Percentiles rank a stretch among this genome's conserved stretches.
These are phyloP conservation scores for Sungouiozyma intestinalis DNA, from an alignment of 805 yeast species.

Conservation along the genomic window DNA sequence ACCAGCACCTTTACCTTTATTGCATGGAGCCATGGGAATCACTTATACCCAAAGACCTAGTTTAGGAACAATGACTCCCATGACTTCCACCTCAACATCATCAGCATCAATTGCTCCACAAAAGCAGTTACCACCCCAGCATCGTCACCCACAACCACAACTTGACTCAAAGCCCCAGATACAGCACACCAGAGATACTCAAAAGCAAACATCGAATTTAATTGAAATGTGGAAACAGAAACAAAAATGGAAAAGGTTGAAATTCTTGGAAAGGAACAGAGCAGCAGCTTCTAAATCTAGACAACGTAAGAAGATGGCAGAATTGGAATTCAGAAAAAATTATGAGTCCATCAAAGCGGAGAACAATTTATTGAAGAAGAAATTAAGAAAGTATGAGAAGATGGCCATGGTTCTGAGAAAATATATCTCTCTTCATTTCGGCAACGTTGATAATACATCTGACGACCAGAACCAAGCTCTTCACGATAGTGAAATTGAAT, in stretches of 20 bases:
- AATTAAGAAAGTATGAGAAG: conserved; percentile 26
- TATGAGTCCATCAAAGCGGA: conserved; percentile 37
- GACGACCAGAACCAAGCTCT: conserved; percentile 1
- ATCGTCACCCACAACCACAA: neutral
- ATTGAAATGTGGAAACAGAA: conserved; percentile 28
- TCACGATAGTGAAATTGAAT: conserved; percentile 4
- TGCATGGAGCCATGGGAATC: neutral
- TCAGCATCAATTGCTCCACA: neutral
- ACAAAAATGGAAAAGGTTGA: conserved; percentile 50
- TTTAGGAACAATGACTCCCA: neutral
- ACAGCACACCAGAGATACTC: neutral
- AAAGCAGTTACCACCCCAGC: neutral
- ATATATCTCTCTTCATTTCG: conserved; percentile 11
- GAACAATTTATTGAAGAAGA: conserved; percentile 27
- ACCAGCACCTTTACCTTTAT: neutral
- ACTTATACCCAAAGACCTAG: neutral
- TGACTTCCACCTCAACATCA: neutral
- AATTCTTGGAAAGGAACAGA: conserved; percentile 45
- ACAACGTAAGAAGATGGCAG: conserved; percentile 51
- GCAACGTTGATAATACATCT: neutral
- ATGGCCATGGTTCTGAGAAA: conserved; percentile 14
- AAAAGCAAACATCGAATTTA: neutral
- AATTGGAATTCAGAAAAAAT: conserved; percentile 47
- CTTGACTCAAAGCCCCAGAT: neutral
- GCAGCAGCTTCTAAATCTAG: conserved; percentile 54